A percentile compares a stretch with the other conserved stretches of the same genome.
These are phyloP conservation scores for Trypanosoma scelopori DNA, from an alignment of 208 protist genomes.

Conservation along the genomic window DNA sequence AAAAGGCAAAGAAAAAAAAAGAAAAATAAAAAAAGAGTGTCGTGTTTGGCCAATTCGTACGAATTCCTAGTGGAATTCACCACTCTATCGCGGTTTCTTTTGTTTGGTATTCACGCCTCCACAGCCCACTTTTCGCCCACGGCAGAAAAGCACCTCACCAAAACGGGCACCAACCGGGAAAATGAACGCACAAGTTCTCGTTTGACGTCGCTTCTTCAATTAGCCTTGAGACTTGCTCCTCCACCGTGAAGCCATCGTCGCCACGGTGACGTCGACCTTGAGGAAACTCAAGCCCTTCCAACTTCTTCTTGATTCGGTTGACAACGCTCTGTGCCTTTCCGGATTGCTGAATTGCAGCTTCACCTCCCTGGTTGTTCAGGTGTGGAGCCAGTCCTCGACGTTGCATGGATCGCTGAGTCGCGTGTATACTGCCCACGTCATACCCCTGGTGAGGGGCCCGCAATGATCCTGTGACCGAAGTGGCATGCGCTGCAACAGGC, in stretches of 20 bases:
- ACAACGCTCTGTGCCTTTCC: constrained; percentile 96
- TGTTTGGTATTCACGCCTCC: constrained; percentile 1
- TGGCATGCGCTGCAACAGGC: background rate
- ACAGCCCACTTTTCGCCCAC: background rate
- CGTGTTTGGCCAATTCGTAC: too few relatives aligned
- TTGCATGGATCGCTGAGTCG: constrained; percentile 18
- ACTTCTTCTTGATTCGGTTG: constrained; percentile 96
- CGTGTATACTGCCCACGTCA: constrained; percentile 26
- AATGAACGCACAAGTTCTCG: constrained; percentile 99
- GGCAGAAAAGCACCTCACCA: constrained; percentile 78
- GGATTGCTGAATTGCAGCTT: constrained; percentile 68
- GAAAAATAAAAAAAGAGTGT: too few relatives aligned
- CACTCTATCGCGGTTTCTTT: constrained; percentile 2
- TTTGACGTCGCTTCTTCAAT: constrained; percentile 97
- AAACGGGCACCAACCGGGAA: constrained; percentile 99
- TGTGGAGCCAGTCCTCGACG: constrained; percentile 5
- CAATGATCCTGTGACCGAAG: constrained; percentile 16
- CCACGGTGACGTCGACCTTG: constrained; percentile 20
- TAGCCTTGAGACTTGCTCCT: constrained; percentile 91
- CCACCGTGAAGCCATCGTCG: constrained; percentile 72
- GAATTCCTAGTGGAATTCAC: background rate
- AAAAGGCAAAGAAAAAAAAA: too few relatives aligned
- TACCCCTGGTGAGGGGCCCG: constrained; percentile 4
- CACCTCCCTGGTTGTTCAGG: constrained; percentile 3
- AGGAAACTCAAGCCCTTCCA: constrained; percentile 97